Evolutionary conservation across 169 alveolate species (phyloP), one percentile per base, ranked within the genome.

Genomic region (Plasmodium cynomolgi): DNA sequence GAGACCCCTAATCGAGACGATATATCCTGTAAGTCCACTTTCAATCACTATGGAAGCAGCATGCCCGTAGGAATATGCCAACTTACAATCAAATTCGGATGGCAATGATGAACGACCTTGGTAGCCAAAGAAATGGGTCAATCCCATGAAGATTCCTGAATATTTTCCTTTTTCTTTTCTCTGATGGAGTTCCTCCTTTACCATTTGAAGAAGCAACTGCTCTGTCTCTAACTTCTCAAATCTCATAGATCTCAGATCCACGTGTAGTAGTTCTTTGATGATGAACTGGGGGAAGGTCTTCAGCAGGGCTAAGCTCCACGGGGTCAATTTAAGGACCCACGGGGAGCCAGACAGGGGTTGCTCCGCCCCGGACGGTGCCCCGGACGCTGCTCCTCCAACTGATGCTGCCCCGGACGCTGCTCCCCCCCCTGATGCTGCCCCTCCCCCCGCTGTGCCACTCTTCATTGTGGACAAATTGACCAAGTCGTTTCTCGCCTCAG

Each of bases 41-140:
- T 98, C 99, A n/a, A 98, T 97, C 23, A 98, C 97, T 33, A 98
- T 96, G 9, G 99, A 97, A 15, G 99, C 99, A 81, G 98, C 96
- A 95, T 97, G 98, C 68, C 99, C 99, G 95, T 98, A 98, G 33
- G 99, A 98, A 90, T 97, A 98, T 7, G 99, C 99, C 77, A 98
- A 97, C 62, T 97, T 97, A 56, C 99, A 97, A 95, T 99, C 99
- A 91, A 99, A 99, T 41, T 96, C 97, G 1, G 99, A 96, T 34
- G 99, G 99, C 97, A 98, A 97, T n/a, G 99, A 98, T 83, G 99
- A 98, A 79, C 99, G 97, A 23, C 99, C 99, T 95, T 99, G 99
- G 97, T 99, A 99, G 15, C 99, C 99, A 95, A 99, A 99, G 96
- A 97, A 99, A 91, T 98, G 99, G 13, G 99, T 97, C 71, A 99